Base-by-base conservation (phyloP, 345 rosid genomes). In the Syzygium aromaticum region DNA sequence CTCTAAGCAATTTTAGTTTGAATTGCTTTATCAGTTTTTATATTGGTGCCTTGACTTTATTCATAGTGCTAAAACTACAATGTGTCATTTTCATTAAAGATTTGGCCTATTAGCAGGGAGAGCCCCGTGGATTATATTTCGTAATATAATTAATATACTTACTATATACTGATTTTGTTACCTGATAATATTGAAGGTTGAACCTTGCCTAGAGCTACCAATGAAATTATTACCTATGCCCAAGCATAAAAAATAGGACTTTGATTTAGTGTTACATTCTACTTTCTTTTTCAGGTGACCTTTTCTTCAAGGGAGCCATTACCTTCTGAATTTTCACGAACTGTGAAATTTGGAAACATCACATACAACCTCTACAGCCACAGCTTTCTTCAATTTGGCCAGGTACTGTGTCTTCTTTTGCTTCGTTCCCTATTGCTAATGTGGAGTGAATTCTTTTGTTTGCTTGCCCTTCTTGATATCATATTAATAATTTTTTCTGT, bases 341-440 rank as follows among this genome's bases (percentile, higher is more conserved):
- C 90, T 21, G 84, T 98, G 84, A 88, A 92, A 54, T 94, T 94
- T 89, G 94, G 95, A 84, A 94, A 94, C 88, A 52, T 87, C 85
- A 89, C 96, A 46, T 98, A 96, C 91, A 94, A 88, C 85, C 94
- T 98, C 90, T 96, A 94, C 86, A 96, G 98, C 92, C 97, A 98
- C 87, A 98, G 99, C 89, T 96, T 95, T 89, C 99, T 98, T 90
- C 91, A 95, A 88, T 93, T 92, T 85, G 99, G 99, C 61, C 99
- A 92, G 98, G 99, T 95, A 92, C 85, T n/a, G 7, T 84, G 57
- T 83, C n/a, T 30, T 83, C 77, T 56, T 13, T 27, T 83, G 56
- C 86, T 57, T 83, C 54, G 30, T 52, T 46, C 38, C 25, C 46
- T 83, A n/a, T 52, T 83, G 85, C 85, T 83, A 49, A 33, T 73